phyloP scores from a whole-genome alignment of 768 basidiomycete species.

The Pisolithus marmoratus region DNA sequence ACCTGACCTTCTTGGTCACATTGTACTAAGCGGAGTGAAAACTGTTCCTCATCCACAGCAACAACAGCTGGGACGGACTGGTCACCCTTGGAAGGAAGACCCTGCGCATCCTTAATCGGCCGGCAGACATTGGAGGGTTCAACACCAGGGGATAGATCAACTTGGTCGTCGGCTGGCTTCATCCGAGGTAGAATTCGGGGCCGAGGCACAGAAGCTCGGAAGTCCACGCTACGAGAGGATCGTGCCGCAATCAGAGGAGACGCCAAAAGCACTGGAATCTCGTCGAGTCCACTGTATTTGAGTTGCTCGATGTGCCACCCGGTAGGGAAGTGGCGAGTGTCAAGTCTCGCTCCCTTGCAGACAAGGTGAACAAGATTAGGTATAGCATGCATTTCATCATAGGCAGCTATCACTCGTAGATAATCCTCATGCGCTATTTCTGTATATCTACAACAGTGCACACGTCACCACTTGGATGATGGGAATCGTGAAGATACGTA shows the following conservation, averaged over 20 bases:
- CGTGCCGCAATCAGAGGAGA: constrained; percentile 9
- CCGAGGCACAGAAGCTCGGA: constrained; percentile 14
- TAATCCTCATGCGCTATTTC: neutral
- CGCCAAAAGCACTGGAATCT: constrained; percentile 27
- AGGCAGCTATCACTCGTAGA: constrained; percentile 10
- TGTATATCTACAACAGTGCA: neutral
- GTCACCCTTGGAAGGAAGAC: too few species aligned
- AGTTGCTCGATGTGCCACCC: constrained; percentile 23
- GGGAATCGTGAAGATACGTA: constrained; percentile 2
- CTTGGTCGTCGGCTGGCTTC: neutral
- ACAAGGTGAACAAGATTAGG: constrained; percentile 23
- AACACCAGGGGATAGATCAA: neutral
- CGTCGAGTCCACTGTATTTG: constrained; percentile 22
- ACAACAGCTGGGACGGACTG: too few species aligned
- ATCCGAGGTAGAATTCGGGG: neutral
- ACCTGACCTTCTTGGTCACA: too few species aligned
- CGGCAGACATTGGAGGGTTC: too few species aligned
- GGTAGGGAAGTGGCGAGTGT: neutral
- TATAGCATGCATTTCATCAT: neutral
- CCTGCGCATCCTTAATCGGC: too few species aligned
- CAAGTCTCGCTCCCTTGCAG: constrained; percentile 5
- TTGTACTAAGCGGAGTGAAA: too few species aligned
- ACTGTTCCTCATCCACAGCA: constrained; percentile 19
- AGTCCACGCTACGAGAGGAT: constrained; percentile 11
- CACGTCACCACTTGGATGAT: neutral